Conservation (phyloP, 805 yeast species). For the Candida xiaguanensis region DNA sequence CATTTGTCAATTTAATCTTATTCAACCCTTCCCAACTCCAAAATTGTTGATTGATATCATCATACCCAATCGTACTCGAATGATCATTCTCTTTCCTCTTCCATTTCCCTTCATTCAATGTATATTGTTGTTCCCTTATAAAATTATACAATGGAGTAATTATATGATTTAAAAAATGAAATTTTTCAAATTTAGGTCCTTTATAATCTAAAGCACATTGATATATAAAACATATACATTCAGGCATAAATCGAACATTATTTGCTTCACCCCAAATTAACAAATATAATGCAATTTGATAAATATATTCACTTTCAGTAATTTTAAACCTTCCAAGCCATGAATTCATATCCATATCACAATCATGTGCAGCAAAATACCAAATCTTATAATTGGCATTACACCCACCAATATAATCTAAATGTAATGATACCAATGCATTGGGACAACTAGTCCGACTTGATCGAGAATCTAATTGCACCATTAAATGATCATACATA, state of each 20-base stretch:
- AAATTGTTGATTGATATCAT: slow-evolving; percentile 50
- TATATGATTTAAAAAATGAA: slow-evolving; percentile 33
- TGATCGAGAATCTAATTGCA: slow-evolving; percentile 80
- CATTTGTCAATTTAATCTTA: slow-evolving; percentile 31
- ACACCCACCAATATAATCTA: slow-evolving; percentile 91
- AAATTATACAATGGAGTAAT: slow-evolving; percentile 53
- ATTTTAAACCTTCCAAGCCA: slow-evolving; percentile 68
- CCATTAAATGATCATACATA: slow-evolving; percentile 78
- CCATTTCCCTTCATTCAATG: slow-evolving; percentile 49
- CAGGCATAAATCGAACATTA: slow-evolving; percentile 53
- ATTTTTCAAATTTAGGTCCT: slow-evolving; percentile 8
- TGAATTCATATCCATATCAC: slow-evolving; percentile 24
- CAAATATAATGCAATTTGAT: slow-evolving; percentile 61
- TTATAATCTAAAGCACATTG: slow-evolving; percentile 15
- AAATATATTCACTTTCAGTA: slow-evolving; percentile 54
- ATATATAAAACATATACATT: slow-evolving; percentile 31
- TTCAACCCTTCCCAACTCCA: slow-evolving; percentile 42
- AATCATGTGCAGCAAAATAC: slow-evolving; percentile 82
- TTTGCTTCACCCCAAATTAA: slow-evolving; percentile 78
- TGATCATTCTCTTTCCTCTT: slow-evolving; percentile 67
- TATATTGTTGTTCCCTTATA: slow-evolving; percentile 66
- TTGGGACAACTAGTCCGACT: slow-evolving; percentile 68
- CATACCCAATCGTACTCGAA: slow-evolving; percentile 54
- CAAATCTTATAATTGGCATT: slow-evolving; percentile 84
- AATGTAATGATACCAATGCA: slow-evolving; percentile 76